These are phyloP conservation scores for Luffa aegyptiaca DNA, from an alignment of 306 rosid species.

Conservation along the genomic window DNA sequence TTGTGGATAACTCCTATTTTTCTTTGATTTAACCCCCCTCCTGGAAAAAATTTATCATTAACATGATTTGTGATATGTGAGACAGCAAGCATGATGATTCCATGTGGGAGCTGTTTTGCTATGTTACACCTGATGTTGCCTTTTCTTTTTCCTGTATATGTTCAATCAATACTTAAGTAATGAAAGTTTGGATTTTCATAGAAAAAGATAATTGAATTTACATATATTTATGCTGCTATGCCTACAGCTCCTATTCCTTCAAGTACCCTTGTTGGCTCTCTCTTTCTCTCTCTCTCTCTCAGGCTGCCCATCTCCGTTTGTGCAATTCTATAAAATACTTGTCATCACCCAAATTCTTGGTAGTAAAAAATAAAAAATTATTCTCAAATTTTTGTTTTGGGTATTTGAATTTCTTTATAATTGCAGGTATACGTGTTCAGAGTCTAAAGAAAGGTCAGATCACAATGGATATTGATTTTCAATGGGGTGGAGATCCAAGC, in stretches of 20 bases:
- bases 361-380: background rate
- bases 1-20: background rate
- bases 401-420: background rate
- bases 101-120: background rate
- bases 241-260: background rate
- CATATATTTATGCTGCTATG: background rate
- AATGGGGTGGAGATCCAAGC: conserved; percentile 97
- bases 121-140: background rate
- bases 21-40: background rate
- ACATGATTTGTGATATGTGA: conserved; percentile 6
- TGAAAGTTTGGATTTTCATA: background rate
- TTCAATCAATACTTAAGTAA: background rate
- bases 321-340: background rate
- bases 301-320: background rate
- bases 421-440: conserved; percentile 90
- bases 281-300: background rate
- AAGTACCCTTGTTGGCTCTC: background rate
- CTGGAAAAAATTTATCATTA: background rate
- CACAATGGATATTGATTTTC: conserved; percentile 88
- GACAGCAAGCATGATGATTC: background rate
- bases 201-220: background rate
- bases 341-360: background rate
- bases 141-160: background rate
- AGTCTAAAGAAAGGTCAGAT: conserved; percentile 85
- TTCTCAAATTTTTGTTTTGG: background rate